These are phyloP conservation scores for Rhexocercosporidium sp. DNA, from an alignment of 2,329 filamentous ascomycete species.

Conservation along the genomic window DNA sequence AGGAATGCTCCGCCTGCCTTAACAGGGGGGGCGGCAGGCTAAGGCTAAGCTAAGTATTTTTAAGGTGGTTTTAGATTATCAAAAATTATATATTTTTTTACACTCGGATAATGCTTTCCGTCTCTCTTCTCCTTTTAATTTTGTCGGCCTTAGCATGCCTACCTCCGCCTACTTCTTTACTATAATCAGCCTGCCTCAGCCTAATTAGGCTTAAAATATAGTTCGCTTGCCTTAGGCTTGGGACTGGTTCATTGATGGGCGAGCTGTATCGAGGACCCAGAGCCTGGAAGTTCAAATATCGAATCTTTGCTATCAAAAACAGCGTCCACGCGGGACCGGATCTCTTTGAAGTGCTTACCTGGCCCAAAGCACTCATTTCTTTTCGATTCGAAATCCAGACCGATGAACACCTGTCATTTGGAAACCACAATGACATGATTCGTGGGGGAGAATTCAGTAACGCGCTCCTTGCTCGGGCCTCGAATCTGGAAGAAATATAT, in stretches of 20 bases:
- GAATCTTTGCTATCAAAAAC: too few relatives aligned
- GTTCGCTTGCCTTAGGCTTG: not conserved
- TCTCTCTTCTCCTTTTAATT: too few relatives aligned
- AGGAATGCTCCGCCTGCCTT: too few relatives aligned
- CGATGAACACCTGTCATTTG: not conserved
- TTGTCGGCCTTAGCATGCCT: too few relatives aligned
- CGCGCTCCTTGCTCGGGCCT: not conserved
- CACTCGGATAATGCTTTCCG: not conserved
- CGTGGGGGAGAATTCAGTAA: not conserved
- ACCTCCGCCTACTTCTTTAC: too few relatives aligned
- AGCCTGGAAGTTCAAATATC: not conserved
- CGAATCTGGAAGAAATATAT: not conserved
- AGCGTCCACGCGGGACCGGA: too few relatives aligned
- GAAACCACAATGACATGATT: not conserved
- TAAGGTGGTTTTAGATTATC: too few relatives aligned
- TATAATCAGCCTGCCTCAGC: too few relatives aligned
- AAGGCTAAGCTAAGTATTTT: too few relatives aligned
- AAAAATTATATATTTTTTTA: too few relatives aligned
- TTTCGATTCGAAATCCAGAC: not conserved
- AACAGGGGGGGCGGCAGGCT: too few relatives aligned
- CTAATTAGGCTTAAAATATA: not conserved
- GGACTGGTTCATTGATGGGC: slow-evolving; percentile 1
- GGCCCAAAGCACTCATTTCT: not conserved
- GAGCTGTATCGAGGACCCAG: not conserved
- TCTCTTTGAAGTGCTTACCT: not conserved